Evolutionary conservation across 2,329 filamentous ascomycete genomes (phyloP), one percentile per base, ranked within the genome.

Genomic region (Penicillium polonicum): DNA sequence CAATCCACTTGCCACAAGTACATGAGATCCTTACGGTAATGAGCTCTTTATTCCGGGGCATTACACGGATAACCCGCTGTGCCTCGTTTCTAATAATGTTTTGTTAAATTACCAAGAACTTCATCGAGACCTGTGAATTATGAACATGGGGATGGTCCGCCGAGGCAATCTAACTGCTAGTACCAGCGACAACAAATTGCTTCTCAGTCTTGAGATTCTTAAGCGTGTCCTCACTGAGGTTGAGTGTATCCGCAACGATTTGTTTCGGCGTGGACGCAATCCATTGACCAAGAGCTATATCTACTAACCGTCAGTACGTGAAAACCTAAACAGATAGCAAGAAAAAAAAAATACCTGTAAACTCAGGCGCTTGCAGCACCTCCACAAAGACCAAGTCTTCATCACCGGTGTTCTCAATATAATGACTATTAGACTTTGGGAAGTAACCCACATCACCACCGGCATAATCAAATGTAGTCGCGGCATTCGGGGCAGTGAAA

Each of bases 391-490:
- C 74, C 19, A 88, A 84, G 71, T 91, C 88, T 48, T 89, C 84
- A n/a, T 88, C 86, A 41, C 78, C 80, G 5, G 90, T 84, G 66
- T 92, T 92, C 80, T 93, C 89, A 53, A 93, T 88, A 70, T 91
- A 92, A 70, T 92, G 89, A 3, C 88, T 89, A 81, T 89, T 90
- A 70, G 90, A 90, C 68, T 81, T 81, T 0, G 89, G 89, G 6
- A 92, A 88, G 61, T 92, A 89, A 15, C 87, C 89, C 0, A 91
- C 88, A 65, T 92, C 90, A 2, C 89, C 90, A 1, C 88, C 82
- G 6, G 82, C 76, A 72, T 90, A 92, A 76, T 92, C 86, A 68
- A 92, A 92, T 0, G 89, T 92, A 25, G 88, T 81, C 0, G 89
- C 88, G 23, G 79, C 84, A 29, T 86, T 84, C 64, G 88, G 83